Evolutionary conservation across 2,329 filamentous ascomycete genomes (phyloP), one percentile per base, ranked within the genome.

Genomic region (Pyrenochaeta sp.): DNA sequence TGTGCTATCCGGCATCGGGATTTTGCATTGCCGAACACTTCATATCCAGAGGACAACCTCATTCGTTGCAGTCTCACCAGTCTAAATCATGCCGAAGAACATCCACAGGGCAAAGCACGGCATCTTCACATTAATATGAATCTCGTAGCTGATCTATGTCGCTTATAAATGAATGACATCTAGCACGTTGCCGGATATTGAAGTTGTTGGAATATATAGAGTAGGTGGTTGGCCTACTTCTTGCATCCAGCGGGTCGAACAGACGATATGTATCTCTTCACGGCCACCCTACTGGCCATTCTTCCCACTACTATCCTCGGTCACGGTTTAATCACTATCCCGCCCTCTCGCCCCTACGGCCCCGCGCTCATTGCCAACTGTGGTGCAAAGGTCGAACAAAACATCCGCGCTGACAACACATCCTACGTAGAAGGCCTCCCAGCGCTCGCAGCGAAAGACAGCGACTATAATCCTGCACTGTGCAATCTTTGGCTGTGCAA

Each of bases 401-500:
- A 81, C 71, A 79, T 84, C 69, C 58, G 69, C 33, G 72, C 79
- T 31, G 83, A 85, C 76, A 66, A 65, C 35, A 73, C 69, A 31
- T 68, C 62, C 0, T 69, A 69, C 30, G 59, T 72, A 27, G 81
- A 84, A 64, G 74, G 81, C 43, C 80, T 79, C 60, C 67, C 64
- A 30, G 58, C 64, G 32, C 57, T 60, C 45, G 57, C 58, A 7
- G 60, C 61, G 32, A 63, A 71, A 56, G 78, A 82, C 66, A 61
- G 58, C 51, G 80, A 81, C 71, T 83, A 80, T 73, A 74, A 82
- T 49, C 75, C 76, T 40, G 67, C 70, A 1, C 67, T 72, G 32
- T 85, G 83, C 69, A 77, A 83, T 64, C 75, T 83, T 63, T 82
- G 78, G 75, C 75, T 84, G 47, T 85, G 82, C 81, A 84, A 84